Evolutionary conservation across 441 rosid species (phyloP).

Genomic region (Pelargonium exstipulatum): DNA sequence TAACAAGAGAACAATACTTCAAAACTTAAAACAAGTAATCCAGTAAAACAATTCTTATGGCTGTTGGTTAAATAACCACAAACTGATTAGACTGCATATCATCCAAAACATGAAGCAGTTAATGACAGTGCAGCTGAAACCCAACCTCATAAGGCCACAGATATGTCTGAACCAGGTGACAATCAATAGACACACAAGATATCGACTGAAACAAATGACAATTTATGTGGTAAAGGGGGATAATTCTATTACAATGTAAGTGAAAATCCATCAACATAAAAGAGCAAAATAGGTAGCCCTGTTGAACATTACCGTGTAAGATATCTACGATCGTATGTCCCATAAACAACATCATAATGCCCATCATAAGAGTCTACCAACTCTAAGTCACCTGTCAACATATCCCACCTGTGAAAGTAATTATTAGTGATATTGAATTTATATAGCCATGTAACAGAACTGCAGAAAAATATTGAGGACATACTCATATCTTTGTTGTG

Average conservation of each 20-base stretch:
- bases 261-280: neutral
- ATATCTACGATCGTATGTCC: constrained; percentile 76
- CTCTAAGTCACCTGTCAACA: constrained; percentile 86
- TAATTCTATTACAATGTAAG: neutral
- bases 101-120: neutral
- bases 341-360: constrained; percentile 79
- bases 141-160: neutral
- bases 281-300: neutral
- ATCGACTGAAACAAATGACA: constrained; percentile 1
- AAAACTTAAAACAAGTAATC: neutral
- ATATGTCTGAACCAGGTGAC: neutral
- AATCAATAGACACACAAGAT: constrained; percentile 1
- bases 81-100: neutral
- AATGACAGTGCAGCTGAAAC: neutral
- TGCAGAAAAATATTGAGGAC: constrained; percentile 26
- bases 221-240: constrained; percentile 1
- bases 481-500: constrained; percentile 85
- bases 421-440: constrained; percentile 28
- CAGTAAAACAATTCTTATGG: neutral
- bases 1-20: neutral
- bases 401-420: constrained; percentile 82
- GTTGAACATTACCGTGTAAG: constrained; percentile 57
- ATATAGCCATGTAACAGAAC: constrained; percentile 17
- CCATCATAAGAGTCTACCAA: constrained; percentile 82
- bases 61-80: neutral